Conservation (phyloP, 2,329 filamentous ascomycete species). For the Pestalotiopsis fici region DNA sequence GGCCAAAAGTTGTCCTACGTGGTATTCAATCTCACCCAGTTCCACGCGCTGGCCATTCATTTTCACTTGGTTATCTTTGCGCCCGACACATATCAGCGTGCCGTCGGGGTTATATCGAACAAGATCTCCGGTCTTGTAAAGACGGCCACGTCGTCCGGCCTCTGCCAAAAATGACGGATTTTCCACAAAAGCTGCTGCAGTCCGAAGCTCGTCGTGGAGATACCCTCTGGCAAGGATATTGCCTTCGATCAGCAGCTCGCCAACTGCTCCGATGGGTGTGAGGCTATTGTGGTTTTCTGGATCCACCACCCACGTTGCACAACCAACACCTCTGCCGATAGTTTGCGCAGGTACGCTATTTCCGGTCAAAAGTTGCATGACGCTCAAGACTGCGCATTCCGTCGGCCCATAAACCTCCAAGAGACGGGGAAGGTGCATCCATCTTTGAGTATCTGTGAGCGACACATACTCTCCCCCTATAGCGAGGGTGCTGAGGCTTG, state of each 20-base stretch:
- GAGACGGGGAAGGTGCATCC: too few species aligned
- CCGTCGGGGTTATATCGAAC: too few species aligned
- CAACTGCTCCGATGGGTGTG: background rate
- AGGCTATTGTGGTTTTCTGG: background rate
- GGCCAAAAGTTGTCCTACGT: background rate
- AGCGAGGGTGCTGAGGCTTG: too few species aligned
- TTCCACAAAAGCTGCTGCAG: slow-evolving; percentile 40
- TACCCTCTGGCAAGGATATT: slow-evolving; percentile 4
- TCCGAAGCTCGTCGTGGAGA: slow-evolving; percentile 16
- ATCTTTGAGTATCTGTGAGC: too few species aligned
- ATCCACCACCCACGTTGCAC: slow-evolving; percentile 7
- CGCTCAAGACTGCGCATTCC: too few species aligned
- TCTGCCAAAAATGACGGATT: slow-evolving; percentile 12
- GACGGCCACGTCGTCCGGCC: slow-evolving; percentile 13
- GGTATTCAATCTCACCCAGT: slow-evolving; percentile 41
- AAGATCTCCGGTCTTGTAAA: too few species aligned
- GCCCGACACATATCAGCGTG: too few species aligned
- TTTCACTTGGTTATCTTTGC: too few species aligned
- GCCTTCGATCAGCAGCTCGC: background rate
- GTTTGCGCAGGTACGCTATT: background rate
- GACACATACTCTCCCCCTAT: too few species aligned
- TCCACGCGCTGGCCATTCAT: slow-evolving; percentile 33
- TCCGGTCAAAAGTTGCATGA: background rate
- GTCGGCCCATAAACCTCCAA: too few species aligned
- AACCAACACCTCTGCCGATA: slow-evolving; percentile 28